Percentiles rank a stretch among this genome's conserved stretches.
These are phyloP conservation scores for Phanerochaete sordida DNA, from an alignment of 768 basidiomycete genomes.

Conservation along the genomic window DNA sequence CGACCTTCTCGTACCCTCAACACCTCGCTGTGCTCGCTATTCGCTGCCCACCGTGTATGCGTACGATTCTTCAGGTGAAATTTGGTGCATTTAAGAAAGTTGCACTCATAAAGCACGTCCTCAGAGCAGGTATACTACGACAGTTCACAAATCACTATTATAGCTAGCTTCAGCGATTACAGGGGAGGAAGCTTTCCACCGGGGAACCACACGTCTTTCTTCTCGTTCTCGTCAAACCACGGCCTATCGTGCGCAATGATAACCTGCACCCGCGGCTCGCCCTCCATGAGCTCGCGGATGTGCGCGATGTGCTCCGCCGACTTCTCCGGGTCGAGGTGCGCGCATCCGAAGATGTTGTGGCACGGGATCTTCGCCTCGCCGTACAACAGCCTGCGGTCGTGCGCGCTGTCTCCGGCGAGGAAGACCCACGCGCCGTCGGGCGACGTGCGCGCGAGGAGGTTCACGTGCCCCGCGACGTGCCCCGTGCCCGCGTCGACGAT, in stretches of 20 bases:
- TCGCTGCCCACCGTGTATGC: too few species aligned
- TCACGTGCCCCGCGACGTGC: background rate
- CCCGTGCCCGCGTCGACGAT: conserved; percentile 20
- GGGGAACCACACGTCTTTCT: background rate
- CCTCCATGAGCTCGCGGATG: background rate
- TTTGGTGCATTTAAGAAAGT: too few species aligned
- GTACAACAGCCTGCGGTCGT: background rate
- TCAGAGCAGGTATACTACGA: too few species aligned
- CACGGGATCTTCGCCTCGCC: conserved; percentile 29
- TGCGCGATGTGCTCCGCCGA: background rate
- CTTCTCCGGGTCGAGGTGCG: background rate
- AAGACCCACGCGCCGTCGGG: background rate
- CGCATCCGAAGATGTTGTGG: background rate
- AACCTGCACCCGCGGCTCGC: conserved; percentile 2
- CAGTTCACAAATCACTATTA: too few species aligned
- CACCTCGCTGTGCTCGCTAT: too few species aligned
- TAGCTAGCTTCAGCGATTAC: too few species aligned
- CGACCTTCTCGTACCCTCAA: too few species aligned
- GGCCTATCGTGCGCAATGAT: conserved; percentile 4
- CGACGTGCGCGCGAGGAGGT: conserved; percentile 3
- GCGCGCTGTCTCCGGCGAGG: background rate
- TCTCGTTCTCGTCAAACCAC: conserved; percentile 3
- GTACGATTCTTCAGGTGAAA: too few species aligned
- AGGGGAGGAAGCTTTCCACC: background rate
- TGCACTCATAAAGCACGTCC: too few species aligned